Conservation (phyloP, 129 eudicot genomes). For the Artemisia argyi region DNA sequence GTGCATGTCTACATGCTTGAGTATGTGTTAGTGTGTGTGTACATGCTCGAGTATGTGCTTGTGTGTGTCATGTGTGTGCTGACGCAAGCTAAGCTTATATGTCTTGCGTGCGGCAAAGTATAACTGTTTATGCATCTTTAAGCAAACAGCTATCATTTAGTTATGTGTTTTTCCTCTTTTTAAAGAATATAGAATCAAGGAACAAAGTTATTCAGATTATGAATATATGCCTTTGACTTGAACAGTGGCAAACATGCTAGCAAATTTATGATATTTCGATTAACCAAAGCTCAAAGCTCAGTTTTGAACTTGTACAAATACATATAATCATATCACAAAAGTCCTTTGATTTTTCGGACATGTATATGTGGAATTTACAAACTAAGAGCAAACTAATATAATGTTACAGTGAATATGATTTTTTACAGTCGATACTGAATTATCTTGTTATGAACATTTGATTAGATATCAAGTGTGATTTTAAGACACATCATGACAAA, state of each 20-base stretch:
- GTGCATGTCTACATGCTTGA: constrained; percentile 14
- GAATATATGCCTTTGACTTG: constrained; percentile 18
- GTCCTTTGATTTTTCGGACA: no score
- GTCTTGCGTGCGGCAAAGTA: not conserved
- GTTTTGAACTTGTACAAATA: not conserved
- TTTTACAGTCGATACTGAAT: no score
- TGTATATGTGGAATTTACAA: no score
- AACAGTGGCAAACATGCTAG: not conserved
- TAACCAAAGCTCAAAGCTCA: not conserved
- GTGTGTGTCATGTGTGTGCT: constrained; percentile 18
- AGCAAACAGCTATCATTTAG: not conserved
- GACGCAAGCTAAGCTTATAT: not conserved
- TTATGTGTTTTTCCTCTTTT: not conserved
- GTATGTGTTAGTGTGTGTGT: not conserved
- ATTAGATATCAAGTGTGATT: not conserved
- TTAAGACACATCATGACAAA: not conserved
- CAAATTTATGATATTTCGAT: not conserved
- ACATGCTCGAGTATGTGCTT: not conserved
- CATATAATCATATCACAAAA: no score
- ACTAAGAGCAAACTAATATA: no score
- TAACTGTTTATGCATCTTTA: not conserved
- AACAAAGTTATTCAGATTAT: constrained; percentile 6
- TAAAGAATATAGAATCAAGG: constrained; percentile 12
- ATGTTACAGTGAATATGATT: no score
- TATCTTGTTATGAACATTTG: not conserved